These are phyloP conservation scores for Nemania sp. DNA, from an alignment of 2,329 filamentous ascomycete species.

Conservation along the genomic window DNA sequence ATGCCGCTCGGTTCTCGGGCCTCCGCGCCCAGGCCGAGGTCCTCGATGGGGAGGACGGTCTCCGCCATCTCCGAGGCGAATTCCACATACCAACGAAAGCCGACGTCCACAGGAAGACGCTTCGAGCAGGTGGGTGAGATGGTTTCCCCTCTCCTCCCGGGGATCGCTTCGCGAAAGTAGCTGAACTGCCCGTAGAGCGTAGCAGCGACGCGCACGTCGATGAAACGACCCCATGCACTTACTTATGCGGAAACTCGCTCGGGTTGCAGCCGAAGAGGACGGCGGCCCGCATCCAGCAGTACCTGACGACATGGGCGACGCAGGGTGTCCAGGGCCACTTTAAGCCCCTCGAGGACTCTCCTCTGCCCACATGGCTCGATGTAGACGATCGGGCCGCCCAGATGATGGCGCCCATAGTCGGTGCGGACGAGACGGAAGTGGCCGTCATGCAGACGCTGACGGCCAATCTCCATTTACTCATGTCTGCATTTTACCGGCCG, in stretches of 20 bases:
- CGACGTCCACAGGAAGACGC: constrained; percentile 39
- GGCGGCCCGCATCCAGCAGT: constrained; percentile 66
- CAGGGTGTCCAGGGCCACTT: constrained; percentile 81
- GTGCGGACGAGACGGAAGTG: constrained; percentile 69
- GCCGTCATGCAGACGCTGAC: constrained; percentile 82
- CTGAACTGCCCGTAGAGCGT: constrained; percentile 36
- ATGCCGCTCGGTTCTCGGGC: constrained; percentile 32
- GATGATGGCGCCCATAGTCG: constrained; percentile 72
- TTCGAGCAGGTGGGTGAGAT: constrained; percentile 32
- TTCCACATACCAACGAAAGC: constrained; percentile 40
- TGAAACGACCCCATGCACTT: constrained; percentile 53
- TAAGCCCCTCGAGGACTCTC: constrained; percentile 65
- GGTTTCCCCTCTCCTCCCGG: constrained; percentile 22
- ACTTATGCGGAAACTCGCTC: constrained; percentile 80
- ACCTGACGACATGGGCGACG: constrained; percentile 74
- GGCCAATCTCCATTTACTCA: constrained; percentile 74
- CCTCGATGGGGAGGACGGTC: constrained; percentile 36
- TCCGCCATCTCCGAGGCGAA: constrained; percentile 38
- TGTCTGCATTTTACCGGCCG: constrained; percentile 79
- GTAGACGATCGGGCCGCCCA: constrained; percentile 70
- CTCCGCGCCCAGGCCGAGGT: constrained; percentile 38
- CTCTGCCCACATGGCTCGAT: constrained; percentile 67
- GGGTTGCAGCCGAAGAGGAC: constrained; percentile 73
- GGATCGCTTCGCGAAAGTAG: constrained; percentile 22
- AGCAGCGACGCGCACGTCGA: constrained; percentile 33